Conservation (phyloP, 495 filamentous ascomycete species). For the Halenospora varia region DNA sequence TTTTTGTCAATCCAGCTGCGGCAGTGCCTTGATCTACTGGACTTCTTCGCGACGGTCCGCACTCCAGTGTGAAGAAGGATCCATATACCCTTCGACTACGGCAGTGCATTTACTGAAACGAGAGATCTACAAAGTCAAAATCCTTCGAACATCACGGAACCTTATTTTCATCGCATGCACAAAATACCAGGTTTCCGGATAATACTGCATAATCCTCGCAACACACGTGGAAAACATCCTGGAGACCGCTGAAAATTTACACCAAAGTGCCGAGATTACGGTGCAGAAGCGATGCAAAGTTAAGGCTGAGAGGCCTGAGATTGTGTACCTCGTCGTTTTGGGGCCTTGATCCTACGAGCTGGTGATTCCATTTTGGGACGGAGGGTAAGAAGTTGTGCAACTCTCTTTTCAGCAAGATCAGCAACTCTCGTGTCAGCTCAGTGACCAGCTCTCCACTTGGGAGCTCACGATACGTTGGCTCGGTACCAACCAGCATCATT, state of each 20-base stretch:
- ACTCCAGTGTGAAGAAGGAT: neutral
- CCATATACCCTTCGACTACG: neutral
- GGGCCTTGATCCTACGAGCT: no score
- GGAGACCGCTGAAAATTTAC: neutral
- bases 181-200: neutral
- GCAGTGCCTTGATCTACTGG: neutral
- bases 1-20: neutral
- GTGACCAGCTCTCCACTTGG: neutral
- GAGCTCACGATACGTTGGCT: neutral
- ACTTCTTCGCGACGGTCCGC: neutral
- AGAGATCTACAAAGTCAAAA: neutral
- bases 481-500: neutral
- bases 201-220: neutral
- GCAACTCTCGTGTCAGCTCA: neutral
- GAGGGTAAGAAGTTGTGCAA: neutral
- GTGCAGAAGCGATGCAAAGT: neutral
- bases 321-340: neutral
- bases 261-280: neutral
- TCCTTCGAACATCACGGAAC: neutral
- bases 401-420: neutral
- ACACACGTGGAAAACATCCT: neutral
- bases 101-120: neutral
- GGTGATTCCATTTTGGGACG: neutral
- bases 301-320: neutral
- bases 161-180: neutral